These are phyloP conservation scores for Dentiscutata heterogama DNA, from an alignment of 371 early-diverging fungal species.

Conservation along the genomic window DNA sequence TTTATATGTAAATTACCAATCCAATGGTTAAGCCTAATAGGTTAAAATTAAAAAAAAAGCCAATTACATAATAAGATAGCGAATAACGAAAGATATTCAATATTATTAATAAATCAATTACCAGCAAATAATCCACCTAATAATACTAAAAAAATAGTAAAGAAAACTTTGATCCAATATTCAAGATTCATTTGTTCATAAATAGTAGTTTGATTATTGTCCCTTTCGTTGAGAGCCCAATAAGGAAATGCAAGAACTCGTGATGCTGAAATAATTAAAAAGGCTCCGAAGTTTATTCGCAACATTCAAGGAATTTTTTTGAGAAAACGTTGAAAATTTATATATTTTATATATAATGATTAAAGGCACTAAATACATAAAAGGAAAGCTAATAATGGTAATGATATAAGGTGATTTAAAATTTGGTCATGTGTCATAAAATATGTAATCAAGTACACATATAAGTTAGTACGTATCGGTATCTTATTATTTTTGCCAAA, in stretches of 20 bases:
- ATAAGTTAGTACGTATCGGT: no score
- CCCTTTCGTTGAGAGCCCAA: not conserved
- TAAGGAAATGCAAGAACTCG: not conserved
- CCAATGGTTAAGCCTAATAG: constrained; percentile 56
- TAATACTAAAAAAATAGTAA: constrained; percentile 64
- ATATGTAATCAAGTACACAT: no score
- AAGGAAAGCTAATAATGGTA: no score
- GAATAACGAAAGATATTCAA: not conserved
- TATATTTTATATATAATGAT: no score
- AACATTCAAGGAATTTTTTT: no score
- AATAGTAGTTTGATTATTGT: not conserved
- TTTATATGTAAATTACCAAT: constrained; percentile 48
- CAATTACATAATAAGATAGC: not conserved
- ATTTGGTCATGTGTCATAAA: no score
- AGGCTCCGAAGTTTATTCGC: not conserved
- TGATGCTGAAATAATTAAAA: not conserved
- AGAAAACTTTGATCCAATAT: constrained; percentile 24
- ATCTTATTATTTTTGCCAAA: no score
- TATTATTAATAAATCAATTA: constrained; percentile 47
- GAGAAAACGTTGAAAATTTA: no score
- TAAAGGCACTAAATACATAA: no score
- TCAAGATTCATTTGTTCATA: not conserved
- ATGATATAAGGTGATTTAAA: no score
- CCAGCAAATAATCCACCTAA: constrained; percentile 87
- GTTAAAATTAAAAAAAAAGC: not conserved